phyloP scores from a whole-genome alignment of 2,329 filamentous ascomycete species.

The Tolypocladium inflatum region DNA sequence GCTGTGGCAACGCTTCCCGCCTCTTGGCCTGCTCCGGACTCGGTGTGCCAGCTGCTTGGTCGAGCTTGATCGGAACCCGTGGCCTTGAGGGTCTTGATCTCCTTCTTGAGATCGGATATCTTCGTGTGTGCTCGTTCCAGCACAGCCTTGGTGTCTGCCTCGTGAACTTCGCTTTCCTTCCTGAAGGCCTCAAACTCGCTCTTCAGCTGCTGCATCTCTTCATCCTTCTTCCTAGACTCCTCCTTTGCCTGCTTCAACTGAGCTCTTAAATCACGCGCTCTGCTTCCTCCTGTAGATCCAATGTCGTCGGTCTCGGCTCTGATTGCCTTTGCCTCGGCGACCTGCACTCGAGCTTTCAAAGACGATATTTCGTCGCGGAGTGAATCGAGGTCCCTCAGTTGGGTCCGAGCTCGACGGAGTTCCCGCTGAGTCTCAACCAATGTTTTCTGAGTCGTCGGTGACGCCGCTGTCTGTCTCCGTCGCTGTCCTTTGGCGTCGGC shows the following conservation, averaged over 20 bases:
- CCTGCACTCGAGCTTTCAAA: conserved; percentile 40
- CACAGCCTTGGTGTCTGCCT: conserved; percentile 46
- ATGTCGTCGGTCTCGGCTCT: conserved; percentile 18
- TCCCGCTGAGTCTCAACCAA: conserved; percentile 44
- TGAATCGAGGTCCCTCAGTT: conserved; percentile 40
- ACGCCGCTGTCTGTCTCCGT: conserved; percentile 28
- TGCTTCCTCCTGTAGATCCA: conserved; percentile 12
- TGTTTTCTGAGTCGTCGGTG: conserved; percentile 40
- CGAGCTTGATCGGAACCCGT: conserved; percentile 8
- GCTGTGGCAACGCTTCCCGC: conserved; percentile 1
- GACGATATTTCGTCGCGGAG: conserved; percentile 43
- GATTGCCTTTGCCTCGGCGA: conserved; percentile 27
- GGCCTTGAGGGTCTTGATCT: conserved; percentile 36
- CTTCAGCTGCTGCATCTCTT: conserved; percentile 38
- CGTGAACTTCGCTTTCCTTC: conserved; percentile 40
- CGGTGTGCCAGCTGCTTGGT: conserved; percentile 20
- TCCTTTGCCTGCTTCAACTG: conserved; percentile 34
- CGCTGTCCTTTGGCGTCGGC: conserved; percentile 19
- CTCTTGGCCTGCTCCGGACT: conserved; percentile 8
- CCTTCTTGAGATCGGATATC: conserved; percentile 45
- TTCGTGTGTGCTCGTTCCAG: conserved; percentile 47
- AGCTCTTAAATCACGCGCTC: conserved; percentile 27
- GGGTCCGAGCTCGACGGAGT: conserved; percentile 42
- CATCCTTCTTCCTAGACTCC: conserved; percentile 35
- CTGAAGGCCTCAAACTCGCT: conserved; percentile 45